Conservation (phyloP, 768 basidiomycete species). For the Tricholoma sp. region DNA sequence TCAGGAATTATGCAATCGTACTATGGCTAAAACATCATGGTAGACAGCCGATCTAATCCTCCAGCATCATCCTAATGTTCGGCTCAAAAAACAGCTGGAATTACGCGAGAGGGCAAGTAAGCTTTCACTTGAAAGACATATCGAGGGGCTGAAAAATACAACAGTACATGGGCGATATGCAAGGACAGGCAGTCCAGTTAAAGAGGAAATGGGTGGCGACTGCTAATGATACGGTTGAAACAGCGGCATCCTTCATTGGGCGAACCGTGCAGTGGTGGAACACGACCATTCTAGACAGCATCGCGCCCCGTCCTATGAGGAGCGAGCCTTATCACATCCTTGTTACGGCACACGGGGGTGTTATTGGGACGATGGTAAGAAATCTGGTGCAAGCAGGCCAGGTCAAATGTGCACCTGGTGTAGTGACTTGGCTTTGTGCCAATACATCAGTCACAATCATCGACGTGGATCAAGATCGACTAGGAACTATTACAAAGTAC, state of each 20-base stretch:
- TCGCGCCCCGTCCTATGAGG: conserved; percentile 16
- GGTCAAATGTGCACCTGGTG: conserved; percentile 30
- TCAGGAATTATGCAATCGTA: neutral
- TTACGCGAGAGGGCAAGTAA: conserved; percentile 61
- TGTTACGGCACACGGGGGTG: conserved; percentile 62
- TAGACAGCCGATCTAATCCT: conserved; percentile 69
- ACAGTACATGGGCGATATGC: conserved; percentile 32
- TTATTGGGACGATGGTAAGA: conserved; percentile 50
- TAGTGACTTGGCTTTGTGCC: conserved; percentile 31
- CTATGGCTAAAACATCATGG: conserved; percentile 1
- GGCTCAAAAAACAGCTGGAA: conserved; percentile 37
- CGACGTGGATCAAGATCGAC: conserved; percentile 39
- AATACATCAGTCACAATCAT: conserved; percentile 59
- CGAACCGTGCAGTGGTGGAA: conserved; percentile 66
- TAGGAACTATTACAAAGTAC: conserved; percentile 44
- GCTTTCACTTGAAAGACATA: neutral
- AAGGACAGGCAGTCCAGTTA: conserved; percentile 36
- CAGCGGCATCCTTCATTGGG: conserved; percentile 34
- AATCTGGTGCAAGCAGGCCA: conserved; percentile 38
- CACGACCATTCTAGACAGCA: conserved; percentile 30
- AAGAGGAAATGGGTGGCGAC: conserved; percentile 14
- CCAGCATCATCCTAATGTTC: conserved; percentile 42
- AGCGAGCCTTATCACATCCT: conserved; percentile 40
- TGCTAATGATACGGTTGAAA: conserved; percentile 21
- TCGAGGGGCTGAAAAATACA: neutral